These are phyloP conservation scores for Epichloe gansuensis DNA, from an alignment of 2,329 filamentous ascomycete genomes.

Conservation along the genomic window DNA sequence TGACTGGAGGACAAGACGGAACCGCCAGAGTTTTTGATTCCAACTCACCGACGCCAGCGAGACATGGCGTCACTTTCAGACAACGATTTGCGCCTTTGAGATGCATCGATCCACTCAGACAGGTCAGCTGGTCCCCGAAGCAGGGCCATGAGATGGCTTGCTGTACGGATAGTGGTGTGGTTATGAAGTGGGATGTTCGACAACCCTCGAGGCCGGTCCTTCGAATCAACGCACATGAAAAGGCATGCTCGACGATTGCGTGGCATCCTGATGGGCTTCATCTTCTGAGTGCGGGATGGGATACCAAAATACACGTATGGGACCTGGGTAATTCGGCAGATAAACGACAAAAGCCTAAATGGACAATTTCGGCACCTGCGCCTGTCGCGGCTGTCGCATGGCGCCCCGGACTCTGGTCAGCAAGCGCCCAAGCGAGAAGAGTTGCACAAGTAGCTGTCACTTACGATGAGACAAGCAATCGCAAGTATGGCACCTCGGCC, in stretches of 20 bases:
- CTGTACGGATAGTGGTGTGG: slow-evolving; percentile 47
- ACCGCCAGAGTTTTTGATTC: slow-evolving; percentile 50
- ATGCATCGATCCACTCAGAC: slow-evolving; percentile 35
- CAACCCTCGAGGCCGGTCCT: slow-evolving; percentile 40
- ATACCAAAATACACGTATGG: slow-evolving; percentile 52
- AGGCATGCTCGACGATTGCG: slow-evolving; percentile 44
- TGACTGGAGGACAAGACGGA: slow-evolving; percentile 53
- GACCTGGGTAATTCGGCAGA: slow-evolving; percentile 47
- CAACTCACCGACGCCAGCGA: slow-evolving; percentile 30
- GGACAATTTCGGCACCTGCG: slow-evolving; percentile 46
- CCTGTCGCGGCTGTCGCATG: slow-evolving; percentile 47
- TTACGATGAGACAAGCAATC: slow-evolving; percentile 44
- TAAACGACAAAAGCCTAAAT: slow-evolving; percentile 51
- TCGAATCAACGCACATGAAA: slow-evolving; percentile 49
- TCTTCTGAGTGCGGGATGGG: slow-evolving; percentile 48
- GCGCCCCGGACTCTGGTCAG: slow-evolving; percentile 54
- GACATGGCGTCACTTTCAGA: slow-evolving; percentile 38
- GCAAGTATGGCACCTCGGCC: slow-evolving; percentile 40
- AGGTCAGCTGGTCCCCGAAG: slow-evolving; percentile 52
- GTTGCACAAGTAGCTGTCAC: slow-evolving; percentile 50
- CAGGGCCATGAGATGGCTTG: slow-evolving; percentile 51
- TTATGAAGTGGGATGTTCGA: slow-evolving; percentile 52
- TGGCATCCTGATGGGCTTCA: slow-evolving; percentile 60
- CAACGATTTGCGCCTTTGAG: slow-evolving; percentile 28
- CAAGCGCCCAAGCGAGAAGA: slow-evolving; percentile 44